Evolutionary conservation across 768 basidiomycete species (phyloP).

Genomic region (Agrocybe chaxingu): DNA sequence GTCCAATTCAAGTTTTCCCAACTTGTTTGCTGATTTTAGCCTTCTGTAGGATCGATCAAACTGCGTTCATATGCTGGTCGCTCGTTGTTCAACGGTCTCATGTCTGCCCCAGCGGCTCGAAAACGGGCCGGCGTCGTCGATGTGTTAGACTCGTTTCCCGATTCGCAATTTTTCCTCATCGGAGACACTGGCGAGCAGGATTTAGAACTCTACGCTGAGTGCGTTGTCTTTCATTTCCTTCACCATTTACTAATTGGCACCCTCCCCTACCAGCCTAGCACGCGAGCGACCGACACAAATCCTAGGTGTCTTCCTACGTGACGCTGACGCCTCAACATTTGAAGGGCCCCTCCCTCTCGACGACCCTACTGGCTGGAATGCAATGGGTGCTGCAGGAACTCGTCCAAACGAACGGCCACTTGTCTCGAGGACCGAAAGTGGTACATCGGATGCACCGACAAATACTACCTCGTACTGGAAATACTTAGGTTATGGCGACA

Average conservation of each 20-base stretch:
- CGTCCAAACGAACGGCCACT: constrained; percentile 13
- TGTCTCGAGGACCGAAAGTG: constrained; percentile 14
- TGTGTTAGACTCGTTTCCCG: constrained; percentile 68
- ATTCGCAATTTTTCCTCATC: constrained; percentile 76
- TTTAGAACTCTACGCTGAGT: constrained; percentile 82
- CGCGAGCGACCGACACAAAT: constrained; percentile 66
- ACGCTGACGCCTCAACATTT: constrained; percentile 44
- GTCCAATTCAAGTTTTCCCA: constrained; percentile 4
- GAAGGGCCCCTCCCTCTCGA: constrained; percentile 36
- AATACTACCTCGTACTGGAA: constrained; percentile 7
- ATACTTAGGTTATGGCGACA: constrained; percentile 3
- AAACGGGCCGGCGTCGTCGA: constrained; percentile 83
- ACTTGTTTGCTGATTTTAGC: background rate
- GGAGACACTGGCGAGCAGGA: constrained; percentile 97
- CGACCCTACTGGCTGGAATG: constrained; percentile 61
- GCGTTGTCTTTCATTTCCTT: constrained; percentile 12
- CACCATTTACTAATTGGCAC: background rate
- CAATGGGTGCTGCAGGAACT: constrained; percentile 25
- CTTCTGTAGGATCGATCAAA: constrained; percentile 61
- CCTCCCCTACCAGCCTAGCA: constrained; percentile 46
- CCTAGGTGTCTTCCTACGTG: constrained; percentile 79
- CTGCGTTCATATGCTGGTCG: constrained; percentile 84
- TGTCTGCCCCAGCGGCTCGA: constrained; percentile 77
- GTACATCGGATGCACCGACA: constrained; percentile 3
- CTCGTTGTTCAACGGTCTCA: constrained; percentile 78